phyloP scores from a whole-genome alignment of 2,329 filamentous ascomycete genomes.

The Colletotrichum noveboracense region DNA sequence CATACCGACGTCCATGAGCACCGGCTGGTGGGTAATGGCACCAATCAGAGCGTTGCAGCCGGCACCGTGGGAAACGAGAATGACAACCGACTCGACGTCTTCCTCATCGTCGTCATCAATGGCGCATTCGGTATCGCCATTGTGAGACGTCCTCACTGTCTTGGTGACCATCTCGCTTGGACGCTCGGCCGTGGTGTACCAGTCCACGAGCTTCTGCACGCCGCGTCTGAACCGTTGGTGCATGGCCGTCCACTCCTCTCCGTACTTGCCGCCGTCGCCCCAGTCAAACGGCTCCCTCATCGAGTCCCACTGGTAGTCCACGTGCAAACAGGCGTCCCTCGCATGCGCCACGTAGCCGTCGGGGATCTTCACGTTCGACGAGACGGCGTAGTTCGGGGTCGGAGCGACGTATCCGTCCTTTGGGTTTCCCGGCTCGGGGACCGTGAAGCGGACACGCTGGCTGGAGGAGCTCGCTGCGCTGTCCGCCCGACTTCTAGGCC shows the following conservation, averaged over 20 bases:
- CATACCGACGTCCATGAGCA: slow-evolving; percentile 87
- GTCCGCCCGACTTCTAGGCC: slow-evolving; percentile 32
- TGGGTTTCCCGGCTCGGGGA: slow-evolving; percentile 20
- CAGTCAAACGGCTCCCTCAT: slow-evolving; percentile 79
- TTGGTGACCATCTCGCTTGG: slow-evolving; percentile 58
- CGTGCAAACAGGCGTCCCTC: slow-evolving; percentile 79
- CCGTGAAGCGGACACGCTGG: slow-evolving; percentile 9
- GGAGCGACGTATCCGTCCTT: slow-evolving; percentile 73
- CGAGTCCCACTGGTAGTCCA: slow-evolving; percentile 98
- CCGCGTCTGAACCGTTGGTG: slow-evolving; percentile 87
- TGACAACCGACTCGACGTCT: slow-evolving; percentile 76
- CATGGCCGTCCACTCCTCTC: slow-evolving; percentile 96
- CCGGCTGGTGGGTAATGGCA: slow-evolving; percentile 88
- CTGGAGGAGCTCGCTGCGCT: slow-evolving; percentile 28
- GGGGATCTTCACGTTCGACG: slow-evolving; percentile 80
- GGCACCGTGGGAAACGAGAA: slow-evolving; percentile 92
- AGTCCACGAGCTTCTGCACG: slow-evolving; percentile 78
- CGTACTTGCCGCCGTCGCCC: slow-evolving; percentile 86
- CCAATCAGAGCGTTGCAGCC: slow-evolving; percentile 96
- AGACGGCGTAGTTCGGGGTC: slow-evolving; percentile 82
- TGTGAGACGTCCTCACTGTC: slow-evolving; percentile 38
- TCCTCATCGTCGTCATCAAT: slow-evolving; percentile 60
- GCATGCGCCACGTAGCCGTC: slow-evolving; percentile 89
- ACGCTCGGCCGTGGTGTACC: slow-evolving; percentile 71
- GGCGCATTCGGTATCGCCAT: slow-evolving; percentile 32